Evolutionary conservation across 2,329 filamentous ascomycete genomes (phyloP).

Genomic region (Davidsoniella australis): DNA sequence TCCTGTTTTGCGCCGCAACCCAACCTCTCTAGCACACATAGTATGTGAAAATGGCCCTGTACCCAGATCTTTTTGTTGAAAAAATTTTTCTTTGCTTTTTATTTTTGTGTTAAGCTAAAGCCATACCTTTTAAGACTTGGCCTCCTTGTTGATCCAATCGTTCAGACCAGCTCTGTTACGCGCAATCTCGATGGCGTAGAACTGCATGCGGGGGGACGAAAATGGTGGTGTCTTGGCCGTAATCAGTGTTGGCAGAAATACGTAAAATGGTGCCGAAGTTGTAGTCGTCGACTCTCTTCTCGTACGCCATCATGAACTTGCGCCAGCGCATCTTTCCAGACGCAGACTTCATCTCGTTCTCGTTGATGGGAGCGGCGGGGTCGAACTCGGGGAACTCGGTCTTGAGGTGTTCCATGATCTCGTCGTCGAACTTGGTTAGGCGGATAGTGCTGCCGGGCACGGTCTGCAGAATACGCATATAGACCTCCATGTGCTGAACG

Average conservation of each 20-base stretch:
- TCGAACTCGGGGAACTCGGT: conserved; percentile 87
- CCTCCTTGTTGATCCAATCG: conserved; percentile 86
- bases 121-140: not conserved
- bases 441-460: conserved; percentile 76
- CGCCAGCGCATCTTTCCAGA: conserved; percentile 86
- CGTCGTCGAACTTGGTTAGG: conserved; percentile 86
- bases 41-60: too few relatives aligned
- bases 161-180: conserved; percentile 74
- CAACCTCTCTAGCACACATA: not conserved
- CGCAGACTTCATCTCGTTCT: conserved; percentile 97
- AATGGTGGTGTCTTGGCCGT: conserved; percentile 76
- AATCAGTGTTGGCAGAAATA: conserved; percentile 60
- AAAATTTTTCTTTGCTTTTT: too few relatives aligned
- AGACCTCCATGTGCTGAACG: conserved; percentile 90
- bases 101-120: too few relatives aligned
- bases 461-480: conserved; percentile 90
- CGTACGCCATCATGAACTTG: conserved; percentile 82
- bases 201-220: conserved; percentile 50
- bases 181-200: conserved; percentile 37
- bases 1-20: not conserved
- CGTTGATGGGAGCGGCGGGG: conserved; percentile 60
- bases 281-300: conserved; percentile 90
- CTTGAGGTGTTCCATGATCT: conserved; percentile 81
- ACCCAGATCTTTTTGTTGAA: too few relatives aligned
- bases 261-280: conserved; percentile 95